phyloP scores from a whole-genome alignment of 805 yeast genomes.

The Kuraishia molischiana region DNA sequence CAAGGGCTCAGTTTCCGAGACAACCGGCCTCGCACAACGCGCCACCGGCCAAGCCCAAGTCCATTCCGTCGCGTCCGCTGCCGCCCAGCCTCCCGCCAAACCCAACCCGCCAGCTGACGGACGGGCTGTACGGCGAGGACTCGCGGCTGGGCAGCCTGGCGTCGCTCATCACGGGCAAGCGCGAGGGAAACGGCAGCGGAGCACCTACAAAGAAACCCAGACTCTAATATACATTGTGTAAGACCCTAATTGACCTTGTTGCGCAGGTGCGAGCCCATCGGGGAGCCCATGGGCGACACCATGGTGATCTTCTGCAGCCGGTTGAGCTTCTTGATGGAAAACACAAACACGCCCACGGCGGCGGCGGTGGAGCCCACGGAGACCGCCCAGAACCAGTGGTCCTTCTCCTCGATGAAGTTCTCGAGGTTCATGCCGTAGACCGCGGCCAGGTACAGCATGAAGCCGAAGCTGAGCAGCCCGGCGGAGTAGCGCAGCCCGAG shows the following conservation, averaged over 20 bases:
- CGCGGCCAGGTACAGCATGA: slow-evolving; percentile 73
- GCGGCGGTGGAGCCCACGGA: slow-evolving; percentile 30
- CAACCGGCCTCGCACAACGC: too few relatives aligned
- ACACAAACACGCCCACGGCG: slow-evolving; percentile 34
- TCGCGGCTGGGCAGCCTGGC: too few relatives aligned
- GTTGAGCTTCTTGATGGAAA: slow-evolving; percentile 48
- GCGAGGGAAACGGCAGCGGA: not conserved
- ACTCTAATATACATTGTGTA: not conserved
- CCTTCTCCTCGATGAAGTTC: slow-evolving; percentile 80
- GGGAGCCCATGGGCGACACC: slow-evolving; percentile 2
- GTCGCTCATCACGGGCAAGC: not conserved
- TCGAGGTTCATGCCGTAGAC: slow-evolving; percentile 94
- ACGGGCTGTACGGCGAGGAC: too few relatives aligned
- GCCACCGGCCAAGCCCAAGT: too few relatives aligned
- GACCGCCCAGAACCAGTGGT: slow-evolving; percentile 55
- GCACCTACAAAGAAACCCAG: not conserved
- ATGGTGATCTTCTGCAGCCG: slow-evolving; percentile 68
- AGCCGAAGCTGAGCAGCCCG: slow-evolving; percentile 74
- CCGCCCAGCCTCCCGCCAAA: too few relatives aligned
- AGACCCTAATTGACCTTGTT: not conserved
- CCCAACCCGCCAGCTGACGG: too few relatives aligned
- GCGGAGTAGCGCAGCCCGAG: slow-evolving; percentile 77
- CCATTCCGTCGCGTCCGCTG: too few relatives aligned
- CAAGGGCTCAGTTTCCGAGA: too few relatives aligned
- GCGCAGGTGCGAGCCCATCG: not conserved